Base-by-base conservation (phyloP, 176 grass and related monocot species). In the Oryza glumipatula region DNA sequence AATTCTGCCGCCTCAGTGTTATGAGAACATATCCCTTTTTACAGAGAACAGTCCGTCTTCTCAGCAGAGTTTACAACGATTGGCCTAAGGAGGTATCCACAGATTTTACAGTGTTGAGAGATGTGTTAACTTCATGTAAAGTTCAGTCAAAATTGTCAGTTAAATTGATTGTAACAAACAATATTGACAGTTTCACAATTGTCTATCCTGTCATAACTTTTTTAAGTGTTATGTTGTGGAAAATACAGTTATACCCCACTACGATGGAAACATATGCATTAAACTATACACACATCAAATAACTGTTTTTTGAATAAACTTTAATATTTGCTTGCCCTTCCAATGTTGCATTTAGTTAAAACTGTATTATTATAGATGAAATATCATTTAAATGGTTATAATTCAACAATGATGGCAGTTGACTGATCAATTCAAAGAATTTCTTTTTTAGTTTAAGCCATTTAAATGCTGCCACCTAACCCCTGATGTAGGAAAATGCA, bases 391-490 rank as follows among this genome's bases (percentile, higher is more conserved):
- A 73, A 47, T 67, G 76, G 3, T 7, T 46, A 24, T 63, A 63
- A 23, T 23, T 43, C 21, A 72, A 30, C 0, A 43, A 14, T 14
- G 5, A 64, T 80, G 43, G n/a, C 54, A 75, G 80, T n/a, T 76
- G 70, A 33, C 32, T 13, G 21, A 87, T 80, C 43, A 76, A 87
- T 67, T 84, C 65, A 80, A 68, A 70, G 5, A 56, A 76, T 66
- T 70, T 75, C 3, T n/a, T n/a, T 5, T 17, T 70, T 6, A 63
- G 11, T 70, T 43, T 64, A 76, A 71, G 41, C 39, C 16, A 17
- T 3, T 77, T 65, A 63, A 84, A 75, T 83, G 32, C 32, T 52
- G 68, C 64, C 49, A 83, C 65, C 30, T 19, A 83, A 61, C 51
- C 17, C 36, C 32, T 44, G 30, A 11, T 45, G 16, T 83, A 69